Conservation (phyloP, 257 asterid species). For the Linderniella brevidens region DNA sequence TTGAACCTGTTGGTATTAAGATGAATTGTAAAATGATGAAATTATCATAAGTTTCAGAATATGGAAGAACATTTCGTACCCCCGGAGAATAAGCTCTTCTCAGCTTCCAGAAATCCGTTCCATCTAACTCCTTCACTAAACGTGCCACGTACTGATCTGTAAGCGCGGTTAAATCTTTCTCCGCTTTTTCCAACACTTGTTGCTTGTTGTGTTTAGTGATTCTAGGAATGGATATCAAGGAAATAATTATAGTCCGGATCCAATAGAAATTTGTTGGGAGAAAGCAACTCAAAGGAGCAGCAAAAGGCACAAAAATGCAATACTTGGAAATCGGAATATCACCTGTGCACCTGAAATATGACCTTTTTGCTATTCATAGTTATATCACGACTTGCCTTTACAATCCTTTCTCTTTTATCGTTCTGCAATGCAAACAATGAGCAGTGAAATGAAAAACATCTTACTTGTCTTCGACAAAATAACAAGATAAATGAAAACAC, state of each 20-base stretch:
- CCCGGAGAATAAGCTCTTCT: constrained; percentile 97
- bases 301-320: constrained; percentile 1
- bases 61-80: constrained; percentile 21
- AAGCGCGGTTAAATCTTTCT: constrained; percentile 65
- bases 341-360: constrained; percentile 96
- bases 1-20: constrained; percentile 43
- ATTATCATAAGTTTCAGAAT: neutral
- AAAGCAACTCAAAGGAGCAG: neutral
- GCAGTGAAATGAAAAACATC: neutral
- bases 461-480: no score
- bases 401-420: constrained; percentile 83
- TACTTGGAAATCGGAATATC: constrained; percentile 9
- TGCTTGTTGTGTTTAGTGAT: constrained; percentile 64
- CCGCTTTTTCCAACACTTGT: constrained; percentile 65
- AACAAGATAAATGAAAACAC: neutral
- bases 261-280: no score
- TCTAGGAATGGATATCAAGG: constrained; percentile 22
- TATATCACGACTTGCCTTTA: constrained; percentile 88
- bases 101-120: constrained; percentile 89
- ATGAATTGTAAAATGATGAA: constrained; percentile 9
- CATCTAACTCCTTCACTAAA: constrained; percentile 65
- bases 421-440: constrained; percentile 29
- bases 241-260: neutral
- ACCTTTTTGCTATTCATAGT: constrained; percentile 93
- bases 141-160: constrained; percentile 48